A percentile compares a stretch with the other conserved stretches of the same genome.
phyloP scores from a whole-genome alignment of 768 basidiomycete genomes.

The Rhodosporidiobolus odoratus region DNA sequence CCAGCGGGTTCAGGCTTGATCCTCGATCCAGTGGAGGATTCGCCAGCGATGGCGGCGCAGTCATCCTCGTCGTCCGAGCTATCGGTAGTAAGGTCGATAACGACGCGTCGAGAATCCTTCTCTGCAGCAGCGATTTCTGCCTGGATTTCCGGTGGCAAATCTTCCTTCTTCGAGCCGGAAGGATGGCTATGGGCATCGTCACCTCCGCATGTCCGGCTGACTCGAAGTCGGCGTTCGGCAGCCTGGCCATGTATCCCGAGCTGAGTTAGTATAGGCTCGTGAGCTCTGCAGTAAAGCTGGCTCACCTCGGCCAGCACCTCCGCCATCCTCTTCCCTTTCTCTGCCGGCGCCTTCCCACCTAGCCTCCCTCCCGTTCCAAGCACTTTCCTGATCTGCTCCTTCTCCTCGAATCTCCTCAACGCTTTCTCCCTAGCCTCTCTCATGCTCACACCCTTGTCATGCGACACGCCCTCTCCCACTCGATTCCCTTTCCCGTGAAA shows the following conservation, averaged over 20 bases:
- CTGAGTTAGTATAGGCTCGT: neutral
- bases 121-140: conserved; percentile 40
- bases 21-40: neutral
- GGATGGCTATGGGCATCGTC: conserved; percentile 36
- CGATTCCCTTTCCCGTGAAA: conserved; percentile 72
- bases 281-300: neutral
- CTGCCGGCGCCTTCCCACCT: conserved; percentile 45
- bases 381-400: conserved; percentile 52
- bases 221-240: conserved; percentile 68
- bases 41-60: too few species aligned
- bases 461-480: conserved; percentile 64
- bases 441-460: conserved; percentile 43
- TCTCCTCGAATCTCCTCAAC: conserved; percentile 72
- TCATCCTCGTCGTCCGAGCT: conserved; percentile 1
- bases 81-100: conserved; percentile 21
- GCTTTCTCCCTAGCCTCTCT: conserved; percentile 58
- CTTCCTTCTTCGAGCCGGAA: conserved; percentile 18
- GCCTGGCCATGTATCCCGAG: too few species aligned
- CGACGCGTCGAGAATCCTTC: conserved; percentile 28
- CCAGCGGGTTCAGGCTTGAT: neutral
- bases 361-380: conserved; percentile 58
- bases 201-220: conserved; percentile 63
- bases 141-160: conserved; percentile 28
- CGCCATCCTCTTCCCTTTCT: conserved; percentile 55
- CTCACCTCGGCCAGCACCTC: conserved; percentile 69